Percentiles rank a stretch among this genome's conserved stretches.
Evolutionary conservation across 2,329 filamentous ascomycete species (phyloP).

Genomic region (Sarocladium brachiariae): DNA sequence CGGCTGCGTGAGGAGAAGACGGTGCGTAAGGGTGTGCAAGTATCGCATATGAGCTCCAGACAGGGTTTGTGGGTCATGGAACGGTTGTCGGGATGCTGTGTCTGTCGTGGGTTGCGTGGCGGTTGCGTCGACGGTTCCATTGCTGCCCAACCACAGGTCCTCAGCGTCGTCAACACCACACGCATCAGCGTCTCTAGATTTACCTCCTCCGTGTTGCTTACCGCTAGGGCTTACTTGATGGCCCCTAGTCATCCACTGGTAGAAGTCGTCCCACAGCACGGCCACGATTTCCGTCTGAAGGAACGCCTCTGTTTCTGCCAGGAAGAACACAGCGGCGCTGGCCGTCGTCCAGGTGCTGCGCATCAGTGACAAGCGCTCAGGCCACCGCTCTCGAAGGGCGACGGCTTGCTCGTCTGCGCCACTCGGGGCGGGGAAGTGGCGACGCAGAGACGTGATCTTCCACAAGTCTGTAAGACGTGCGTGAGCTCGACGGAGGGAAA

Average conservation of each 20-base stretch:
- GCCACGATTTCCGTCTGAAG: constrained; percentile 85
- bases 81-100: constrained; percentile 13
- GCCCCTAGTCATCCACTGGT: constrained; percentile 58
- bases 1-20: constrained; percentile 58
- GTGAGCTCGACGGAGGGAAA: constrained; percentile 80
- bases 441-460: constrained; percentile 73
- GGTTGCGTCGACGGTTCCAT: constrained; percentile 15
- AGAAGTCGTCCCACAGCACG: constrained; percentile 73
- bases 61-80: constrained; percentile 77
- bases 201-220: background rate
- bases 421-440: constrained; percentile 66
- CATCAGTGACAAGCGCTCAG: constrained; percentile 58
- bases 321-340: constrained; percentile 79
- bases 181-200: background rate
- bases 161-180: constrained; percentile 15
- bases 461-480: constrained; percentile 78
- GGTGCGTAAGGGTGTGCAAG: constrained; percentile 58
- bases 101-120: constrained; percentile 13
- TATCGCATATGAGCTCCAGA: constrained; percentile 74
- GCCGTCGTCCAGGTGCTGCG: constrained; percentile 85
- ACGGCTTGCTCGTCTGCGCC: constrained; percentile 54
- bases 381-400: constrained; percentile 57
- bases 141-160: constrained; percentile 23
- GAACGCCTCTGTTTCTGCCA: constrained; percentile 81
- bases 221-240: background rate